Conservation (phyloP, 148 eudicot species). For the Chenopodium quinoa region DNA sequence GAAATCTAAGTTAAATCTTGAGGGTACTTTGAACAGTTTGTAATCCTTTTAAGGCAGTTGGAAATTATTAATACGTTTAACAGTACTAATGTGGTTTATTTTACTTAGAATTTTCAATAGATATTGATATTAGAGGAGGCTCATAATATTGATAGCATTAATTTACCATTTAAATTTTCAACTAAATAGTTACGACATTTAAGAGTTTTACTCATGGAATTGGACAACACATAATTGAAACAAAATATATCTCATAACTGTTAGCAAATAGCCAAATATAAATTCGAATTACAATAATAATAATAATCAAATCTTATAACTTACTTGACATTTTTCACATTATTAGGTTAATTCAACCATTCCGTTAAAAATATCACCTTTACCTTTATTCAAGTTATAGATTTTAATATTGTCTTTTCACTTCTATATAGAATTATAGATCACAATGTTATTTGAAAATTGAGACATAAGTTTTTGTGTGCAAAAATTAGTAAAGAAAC, state of each 20-base stretch:
- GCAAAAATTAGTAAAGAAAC: background rate
- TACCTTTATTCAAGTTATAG: too few species aligned
- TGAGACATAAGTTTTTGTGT: slow-evolving; percentile 2
- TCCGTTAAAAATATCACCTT: too few species aligned
- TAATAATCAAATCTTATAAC: too few species aligned
- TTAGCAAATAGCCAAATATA: too few species aligned
- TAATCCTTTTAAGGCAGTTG: slow-evolving; percentile 5
- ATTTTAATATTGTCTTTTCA: background rate
- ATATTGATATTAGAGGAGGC: background rate
- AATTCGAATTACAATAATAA: too few species aligned
- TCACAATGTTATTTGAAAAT: background rate
- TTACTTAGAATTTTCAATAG: too few species aligned
- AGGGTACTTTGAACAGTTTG: slow-evolving; percentile 14
- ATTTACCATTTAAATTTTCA: background rate
- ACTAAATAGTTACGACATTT: background rate
- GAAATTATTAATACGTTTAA: background rate
- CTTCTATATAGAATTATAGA: background rate
- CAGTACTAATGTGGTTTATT: too few species aligned
- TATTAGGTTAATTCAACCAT: too few species aligned
- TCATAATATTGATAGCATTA: too few species aligned
- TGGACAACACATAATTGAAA: background rate
- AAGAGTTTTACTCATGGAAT: background rate
- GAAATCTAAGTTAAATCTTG: slow-evolving; percentile 7
- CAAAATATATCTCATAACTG: too few species aligned
- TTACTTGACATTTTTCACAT: too few species aligned